Conservation (phyloP, 257 asterid species). For the Rhazya stricta region DNA sequence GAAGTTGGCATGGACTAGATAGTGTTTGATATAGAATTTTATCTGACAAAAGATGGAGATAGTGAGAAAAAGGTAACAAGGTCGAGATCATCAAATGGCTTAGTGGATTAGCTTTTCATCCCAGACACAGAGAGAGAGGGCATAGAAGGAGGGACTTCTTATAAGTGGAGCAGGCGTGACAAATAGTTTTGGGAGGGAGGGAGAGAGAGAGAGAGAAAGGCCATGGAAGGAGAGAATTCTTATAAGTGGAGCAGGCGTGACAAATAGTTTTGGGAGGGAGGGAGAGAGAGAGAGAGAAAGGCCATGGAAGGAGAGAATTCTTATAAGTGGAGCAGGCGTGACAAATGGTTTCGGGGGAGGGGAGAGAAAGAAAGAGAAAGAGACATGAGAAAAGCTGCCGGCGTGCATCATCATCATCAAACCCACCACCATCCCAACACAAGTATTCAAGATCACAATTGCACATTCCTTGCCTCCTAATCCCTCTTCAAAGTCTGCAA, state of each 20-base stretch:
- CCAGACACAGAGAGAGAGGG: conserved; percentile 4
- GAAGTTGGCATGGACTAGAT: conserved; percentile 27
- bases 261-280: conserved; percentile 24
- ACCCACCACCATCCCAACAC: conserved; percentile 31
- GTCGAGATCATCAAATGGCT: conserved; percentile 27
- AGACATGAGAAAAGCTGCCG: conserved; percentile 66
- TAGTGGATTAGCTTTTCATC: conserved; percentile 46
- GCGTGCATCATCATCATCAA: conserved; percentile 63
- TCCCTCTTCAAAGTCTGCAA: conserved; percentile 50
- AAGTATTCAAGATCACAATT: conserved; percentile 3
- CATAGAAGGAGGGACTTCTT: background rate
- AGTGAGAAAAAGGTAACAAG: conserved; percentile 21
- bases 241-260: conserved; percentile 64
- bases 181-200: conserved; percentile 23
- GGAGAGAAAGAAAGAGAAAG: conserved; percentile 12
- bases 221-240: background rate
- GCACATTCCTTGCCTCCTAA: conserved; percentile 62
- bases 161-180: conserved; percentile 64
- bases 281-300: conserved; percentile 11
- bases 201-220: conserved; percentile 10
- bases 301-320: background rate
- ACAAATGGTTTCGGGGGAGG: conserved; percentile 25
- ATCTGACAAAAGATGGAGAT: conserved; percentile 40
- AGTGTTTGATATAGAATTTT: conserved; percentile 18
- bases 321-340: conserved; percentile 62